Percentiles rank a stretch among this genome's conserved stretches.
These are phyloP conservation scores for Sanghuangporus sanghuang DNA, from an alignment of 1,284 basidiomycete species.

Conservation along the genomic window DNA sequence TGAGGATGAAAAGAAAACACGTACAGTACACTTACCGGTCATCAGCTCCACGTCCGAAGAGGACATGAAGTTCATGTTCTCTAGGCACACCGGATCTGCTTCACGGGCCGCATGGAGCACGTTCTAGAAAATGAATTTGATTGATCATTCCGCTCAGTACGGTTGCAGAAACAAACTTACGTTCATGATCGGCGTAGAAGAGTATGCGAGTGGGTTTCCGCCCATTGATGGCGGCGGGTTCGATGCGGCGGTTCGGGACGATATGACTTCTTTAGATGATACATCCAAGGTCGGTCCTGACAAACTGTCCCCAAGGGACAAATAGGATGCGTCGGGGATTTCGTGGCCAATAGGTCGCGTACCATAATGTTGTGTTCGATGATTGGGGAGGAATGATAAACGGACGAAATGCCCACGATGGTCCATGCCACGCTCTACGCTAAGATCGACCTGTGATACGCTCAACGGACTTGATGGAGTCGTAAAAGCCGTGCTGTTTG, in stretches of 20 bases:
- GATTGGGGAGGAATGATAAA: conserved; percentile 12
- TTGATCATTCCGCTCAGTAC: not conserved
- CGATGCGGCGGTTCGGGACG: not conserved
- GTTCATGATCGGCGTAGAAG: conserved; percentile 11
- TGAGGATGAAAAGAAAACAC: not conserved
- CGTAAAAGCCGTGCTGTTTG: not conserved
- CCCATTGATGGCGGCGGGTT: not conserved
- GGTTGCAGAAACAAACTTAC: conserved; percentile 5
- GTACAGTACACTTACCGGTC: conserved; percentile 6
- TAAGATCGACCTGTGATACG: conserved; percentile 7
- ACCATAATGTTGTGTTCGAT: not conserved
- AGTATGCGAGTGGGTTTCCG: conserved; percentile 2
- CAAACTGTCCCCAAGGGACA: not conserved
- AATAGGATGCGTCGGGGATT: not conserved
- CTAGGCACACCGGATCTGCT: not conserved
- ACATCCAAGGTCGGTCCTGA: not conserved
- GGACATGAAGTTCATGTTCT: conserved; percentile 3
- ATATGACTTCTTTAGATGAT: not conserved
- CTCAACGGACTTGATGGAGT: not conserved
- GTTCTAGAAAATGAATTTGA: not conserved
- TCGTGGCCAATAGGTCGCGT: not conserved
- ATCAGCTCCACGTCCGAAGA: conserved; percentile 12
- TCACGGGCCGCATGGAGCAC: not conserved
- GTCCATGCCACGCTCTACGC: conserved; percentile 16
- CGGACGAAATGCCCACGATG: conserved; percentile 16